These are phyloP conservation scores for Panicum hallii DNA, from an alignment of 202 grass and related monocot species.

Conservation along the genomic window DNA sequence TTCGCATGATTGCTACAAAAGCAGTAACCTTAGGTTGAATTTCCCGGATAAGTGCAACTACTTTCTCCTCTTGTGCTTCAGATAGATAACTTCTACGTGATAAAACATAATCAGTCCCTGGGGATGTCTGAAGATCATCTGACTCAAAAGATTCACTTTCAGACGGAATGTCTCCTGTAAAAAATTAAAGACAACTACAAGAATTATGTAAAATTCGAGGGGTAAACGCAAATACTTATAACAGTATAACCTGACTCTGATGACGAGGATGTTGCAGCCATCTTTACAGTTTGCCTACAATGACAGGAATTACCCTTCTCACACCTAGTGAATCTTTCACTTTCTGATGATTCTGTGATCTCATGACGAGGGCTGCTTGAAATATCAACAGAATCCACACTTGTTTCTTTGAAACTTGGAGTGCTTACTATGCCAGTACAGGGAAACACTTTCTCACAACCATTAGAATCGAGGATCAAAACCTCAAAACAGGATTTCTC, in stretches of 20 bases:
- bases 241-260: conserved; percentile 45
- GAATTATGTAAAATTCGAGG: neutral
- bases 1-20: conserved; percentile 41
- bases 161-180: neutral
- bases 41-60: conserved; percentile 10
- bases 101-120: neutral
- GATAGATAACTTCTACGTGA: neutral
- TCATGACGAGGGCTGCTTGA: conserved; percentile 13
- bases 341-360: conserved; percentile 15
- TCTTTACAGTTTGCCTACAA: conserved; percentile 7
- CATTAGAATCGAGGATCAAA: conserved; percentile 47
- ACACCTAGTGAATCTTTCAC: neutral
- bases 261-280: neutral
- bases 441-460: conserved; percentile 50
- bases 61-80: conserved; percentile 31
- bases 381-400: conserved; percentile 14
- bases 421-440: conserved; percentile 22
- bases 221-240: neutral
- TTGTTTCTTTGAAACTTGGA: conserved; percentile 6
- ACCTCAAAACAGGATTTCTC: conserved; percentile 41
- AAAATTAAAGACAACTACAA: neutral
- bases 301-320: neutral
- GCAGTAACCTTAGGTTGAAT: conserved; percentile 31
- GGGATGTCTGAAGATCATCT: neutral
- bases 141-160: neutral